These are phyloP conservation scores for Sordariomycetes sp. DNA, from an alignment of 2,329 filamentous ascomycete genomes.

Conservation along the genomic window DNA sequence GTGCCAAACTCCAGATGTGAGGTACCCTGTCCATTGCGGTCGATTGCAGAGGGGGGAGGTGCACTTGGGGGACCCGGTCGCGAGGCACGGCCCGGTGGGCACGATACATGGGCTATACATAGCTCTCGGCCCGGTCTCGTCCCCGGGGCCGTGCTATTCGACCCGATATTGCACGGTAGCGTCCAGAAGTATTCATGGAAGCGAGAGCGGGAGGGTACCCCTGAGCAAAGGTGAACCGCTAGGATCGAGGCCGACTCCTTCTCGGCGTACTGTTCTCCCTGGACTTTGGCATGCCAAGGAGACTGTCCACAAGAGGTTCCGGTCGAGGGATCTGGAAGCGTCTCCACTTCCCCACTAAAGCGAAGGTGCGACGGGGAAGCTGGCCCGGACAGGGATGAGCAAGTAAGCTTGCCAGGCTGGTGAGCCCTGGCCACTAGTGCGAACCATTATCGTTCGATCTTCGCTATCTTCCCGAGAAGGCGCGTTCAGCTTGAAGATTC, in stretches of 20 bases:
- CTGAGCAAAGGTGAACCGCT: no score
- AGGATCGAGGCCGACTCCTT: no score
- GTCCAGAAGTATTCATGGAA: no score
- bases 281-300: no score
- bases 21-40: not conserved
- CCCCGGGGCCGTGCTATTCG: no score
- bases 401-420: not conserved
- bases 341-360: not conserved
- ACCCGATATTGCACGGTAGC: no score
- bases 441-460: not conserved
- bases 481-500: no score
- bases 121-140: not conserved
- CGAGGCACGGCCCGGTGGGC: not conserved
- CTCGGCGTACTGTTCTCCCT: no score
- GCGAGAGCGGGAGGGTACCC: no score
- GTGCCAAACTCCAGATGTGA: not conserved
- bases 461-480: not conserved
- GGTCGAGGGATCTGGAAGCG: not conserved
- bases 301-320: not conserved
- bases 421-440: not conserved
- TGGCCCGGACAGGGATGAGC: not conserved
- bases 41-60: not conserved
- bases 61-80: not conserved
- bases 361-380: not conserved
- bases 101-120: not conserved